A percentile compares a stretch with the other conserved stretches of the same genome.
These are phyloP conservation scores for Cladosporium sp. DNA, from an alignment of 2,329 filamentous ascomycete species.

Conservation along the genomic window DNA sequence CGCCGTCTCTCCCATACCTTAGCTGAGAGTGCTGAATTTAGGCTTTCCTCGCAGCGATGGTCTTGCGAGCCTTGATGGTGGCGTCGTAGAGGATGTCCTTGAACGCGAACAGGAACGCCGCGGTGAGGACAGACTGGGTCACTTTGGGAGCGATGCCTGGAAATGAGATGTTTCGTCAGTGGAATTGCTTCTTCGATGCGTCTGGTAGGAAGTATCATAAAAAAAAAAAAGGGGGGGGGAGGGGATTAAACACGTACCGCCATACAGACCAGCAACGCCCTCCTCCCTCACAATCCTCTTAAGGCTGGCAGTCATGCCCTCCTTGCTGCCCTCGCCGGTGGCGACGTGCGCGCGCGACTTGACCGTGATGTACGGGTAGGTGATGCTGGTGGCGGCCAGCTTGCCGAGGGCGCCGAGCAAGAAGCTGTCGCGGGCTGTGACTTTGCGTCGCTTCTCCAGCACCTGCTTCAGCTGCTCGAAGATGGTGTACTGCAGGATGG, in stretches of 20 bases:
- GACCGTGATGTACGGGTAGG: conserved; percentile 97
- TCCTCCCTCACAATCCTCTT: conserved; percentile 79
- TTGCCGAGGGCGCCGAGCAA: conserved; percentile 90
- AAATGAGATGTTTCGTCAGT: background rate
- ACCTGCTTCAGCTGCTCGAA: conserved; percentile 97
- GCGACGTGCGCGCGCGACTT: conserved; percentile 98
- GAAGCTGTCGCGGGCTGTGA: conserved; percentile 85
- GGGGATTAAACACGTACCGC: conserved; percentile 64
- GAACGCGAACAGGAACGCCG: conserved; percentile 94
- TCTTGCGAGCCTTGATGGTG: conserved; percentile 61
- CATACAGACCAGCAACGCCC: conserved; percentile 89
- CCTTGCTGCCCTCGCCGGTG: conserved; percentile 67
- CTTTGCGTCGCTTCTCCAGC: conserved; percentile 69
- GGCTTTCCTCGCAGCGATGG: conserved; percentile 12
- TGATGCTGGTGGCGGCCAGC: conserved; percentile 87
- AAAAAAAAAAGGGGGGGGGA: too few species aligned
- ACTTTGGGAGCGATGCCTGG: conserved; percentile 93
- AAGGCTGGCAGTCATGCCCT: conserved; percentile 75
- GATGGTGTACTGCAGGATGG: conserved; percentile 96
- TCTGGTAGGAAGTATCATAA: background rate
- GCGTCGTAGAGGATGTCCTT: conserved; percentile 93
- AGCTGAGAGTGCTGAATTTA: background rate
- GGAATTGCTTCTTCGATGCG: background rate
- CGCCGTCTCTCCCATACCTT: too few species aligned
- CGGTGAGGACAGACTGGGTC: conserved; percentile 93